A percentile compares a stretch with the other conserved stretches of the same genome.
phyloP scores from a whole-genome alignment of 75 land plant genomes.

The Cryptomeria japonica region DNA sequence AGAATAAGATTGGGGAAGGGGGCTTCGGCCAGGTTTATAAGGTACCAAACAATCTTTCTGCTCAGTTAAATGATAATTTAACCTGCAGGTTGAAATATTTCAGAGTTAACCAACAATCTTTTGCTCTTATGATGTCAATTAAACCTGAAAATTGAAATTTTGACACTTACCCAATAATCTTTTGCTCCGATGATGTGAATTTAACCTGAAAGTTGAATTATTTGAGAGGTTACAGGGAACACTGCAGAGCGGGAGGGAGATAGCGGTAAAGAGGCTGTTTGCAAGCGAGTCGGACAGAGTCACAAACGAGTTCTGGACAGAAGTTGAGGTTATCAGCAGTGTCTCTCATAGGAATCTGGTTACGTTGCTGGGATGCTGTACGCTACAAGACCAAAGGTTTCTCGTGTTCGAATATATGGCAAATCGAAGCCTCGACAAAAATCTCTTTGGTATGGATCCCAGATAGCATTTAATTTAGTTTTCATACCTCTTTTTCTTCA shows the following conservation, averaged over 20 bases:
- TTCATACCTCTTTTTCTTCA: neutral
- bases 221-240: constrained; percentile 9
- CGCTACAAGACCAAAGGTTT: constrained; percentile 1
- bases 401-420: constrained; percentile 21
- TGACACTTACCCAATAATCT: neutral
- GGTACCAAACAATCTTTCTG: neutral
- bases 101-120: too few relatives aligned
- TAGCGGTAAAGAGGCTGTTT: constrained; percentile 16
- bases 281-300: neutral
- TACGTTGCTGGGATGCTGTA: constrained; percentile 18
- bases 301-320: constrained; percentile 13
- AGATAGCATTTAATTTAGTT: neutral
- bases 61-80: too few relatives aligned
- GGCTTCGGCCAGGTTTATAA: constrained; percentile 8
- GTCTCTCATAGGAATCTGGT: constrained; percentile 22
- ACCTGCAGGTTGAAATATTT: too few relatives aligned
- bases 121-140: too few relatives aligned
- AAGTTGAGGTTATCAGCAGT: constrained; percentile 9
- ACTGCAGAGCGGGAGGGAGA: neutral
- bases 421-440: constrained; percentile 13
- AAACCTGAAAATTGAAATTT: neutral
- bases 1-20: too few relatives aligned
- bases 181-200: neutral
- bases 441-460: constrained; percentile 11
- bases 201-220: too few relatives aligned